Evolutionary conservation across 2,329 filamentous ascomycete species (phyloP).

Genomic region (Huntiella savannae): DNA sequence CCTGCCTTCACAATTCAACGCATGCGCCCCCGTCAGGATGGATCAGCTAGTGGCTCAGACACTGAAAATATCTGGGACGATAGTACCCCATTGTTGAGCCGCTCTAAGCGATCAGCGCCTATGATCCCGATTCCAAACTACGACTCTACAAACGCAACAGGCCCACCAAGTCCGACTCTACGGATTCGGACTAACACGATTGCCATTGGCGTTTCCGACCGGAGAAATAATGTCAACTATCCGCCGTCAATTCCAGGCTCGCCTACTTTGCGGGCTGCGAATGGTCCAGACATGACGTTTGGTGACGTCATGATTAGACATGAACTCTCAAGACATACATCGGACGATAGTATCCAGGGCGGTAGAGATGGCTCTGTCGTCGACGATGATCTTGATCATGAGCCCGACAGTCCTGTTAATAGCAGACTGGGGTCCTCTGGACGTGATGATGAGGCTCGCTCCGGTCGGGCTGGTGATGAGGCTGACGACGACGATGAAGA

Average conservation of each 20-base stretch:
- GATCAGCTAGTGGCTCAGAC: slow-evolving; percentile 25
- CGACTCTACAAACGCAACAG: slow-evolving; percentile 21
- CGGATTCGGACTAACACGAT: slow-evolving; percentile 5
- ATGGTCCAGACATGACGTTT: slow-evolving; percentile 36
- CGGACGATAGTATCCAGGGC: slow-evolving; percentile 9
- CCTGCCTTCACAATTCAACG: slow-evolving; percentile 17
- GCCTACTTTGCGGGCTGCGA: slow-evolving; percentile 30
- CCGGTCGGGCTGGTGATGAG: slow-evolving; percentile 24
- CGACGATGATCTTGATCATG: slow-evolving; percentile 80
- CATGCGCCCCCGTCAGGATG: slow-evolving; percentile 8
- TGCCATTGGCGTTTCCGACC: slow-evolving; percentile 4
- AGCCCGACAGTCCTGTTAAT: slow-evolving; percentile 22
- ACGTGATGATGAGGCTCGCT: slow-evolving; percentile 31
- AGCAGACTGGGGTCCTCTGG: slow-evolving; percentile 4
- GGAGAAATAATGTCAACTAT: slow-evolving; percentile 44
- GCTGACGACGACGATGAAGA: slow-evolving; percentile 35
- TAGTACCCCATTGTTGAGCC: slow-evolving; percentile 33
- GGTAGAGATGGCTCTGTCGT: slow-evolving; percentile 28
- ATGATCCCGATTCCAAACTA: slow-evolving; percentile 20
- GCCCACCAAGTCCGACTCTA: slow-evolving; percentile 32
- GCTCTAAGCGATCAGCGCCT: slow-evolving; percentile 14
- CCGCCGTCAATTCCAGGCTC: slow-evolving; percentile 49
- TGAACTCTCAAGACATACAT: slow-evolving; percentile 22
- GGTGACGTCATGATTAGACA: slow-evolving; percentile 55
- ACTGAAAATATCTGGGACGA: slow-evolving; percentile 32